Evolutionary conservation across 495 filamentous ascomycete species (phyloP).

Genomic region (Hypoxylon rickii): DNA sequence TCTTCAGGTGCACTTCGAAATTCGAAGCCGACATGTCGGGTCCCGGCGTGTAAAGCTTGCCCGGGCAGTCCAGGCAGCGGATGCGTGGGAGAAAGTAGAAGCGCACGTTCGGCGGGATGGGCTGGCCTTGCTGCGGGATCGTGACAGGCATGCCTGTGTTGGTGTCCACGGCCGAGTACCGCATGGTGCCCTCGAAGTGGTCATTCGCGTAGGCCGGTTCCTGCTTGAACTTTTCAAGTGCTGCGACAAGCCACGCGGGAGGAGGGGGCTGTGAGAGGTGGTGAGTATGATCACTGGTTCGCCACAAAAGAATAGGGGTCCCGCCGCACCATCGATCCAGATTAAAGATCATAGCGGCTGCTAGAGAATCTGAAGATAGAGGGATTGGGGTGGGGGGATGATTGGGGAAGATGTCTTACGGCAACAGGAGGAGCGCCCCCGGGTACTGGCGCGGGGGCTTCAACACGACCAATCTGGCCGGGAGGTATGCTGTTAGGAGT

Average conservation of each 20-base stretch:
- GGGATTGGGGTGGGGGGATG: constrained; percentile 22
- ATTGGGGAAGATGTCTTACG: constrained; percentile 54
- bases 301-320: constrained; percentile 18
- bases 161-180: constrained; percentile 74
- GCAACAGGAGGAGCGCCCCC: constrained; percentile 55
- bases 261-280: constrained; percentile 65
- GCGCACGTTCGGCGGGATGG: constrained; percentile 60
- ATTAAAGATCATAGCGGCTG: constrained; percentile 38
- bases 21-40: constrained; percentile 83
- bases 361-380: constrained; percentile 34
- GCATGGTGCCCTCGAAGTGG: constrained; percentile 84
- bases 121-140: constrained; percentile 48
- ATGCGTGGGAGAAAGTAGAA: constrained; percentile 84
- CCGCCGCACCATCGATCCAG: constrained; percentile 25
- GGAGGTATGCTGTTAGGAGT: constrained; percentile 43
- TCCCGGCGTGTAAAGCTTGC: constrained; percentile 88
- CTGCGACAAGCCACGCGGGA: constrained; percentile 75
- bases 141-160: constrained; percentile 61
- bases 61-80: constrained; percentile 86
- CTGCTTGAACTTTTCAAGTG: constrained; percentile 63
- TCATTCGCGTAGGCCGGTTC: constrained; percentile 68
- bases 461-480: constrained; percentile 66
- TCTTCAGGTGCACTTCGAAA: constrained; percentile 88
- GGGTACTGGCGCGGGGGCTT: constrained; percentile 62
- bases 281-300: constrained; percentile 31